Evolutionary conservation across 768 basidiomycete species (phyloP), one percentile per base, ranked within the genome.

Genomic region (Cubamyces sp.): DNA sequence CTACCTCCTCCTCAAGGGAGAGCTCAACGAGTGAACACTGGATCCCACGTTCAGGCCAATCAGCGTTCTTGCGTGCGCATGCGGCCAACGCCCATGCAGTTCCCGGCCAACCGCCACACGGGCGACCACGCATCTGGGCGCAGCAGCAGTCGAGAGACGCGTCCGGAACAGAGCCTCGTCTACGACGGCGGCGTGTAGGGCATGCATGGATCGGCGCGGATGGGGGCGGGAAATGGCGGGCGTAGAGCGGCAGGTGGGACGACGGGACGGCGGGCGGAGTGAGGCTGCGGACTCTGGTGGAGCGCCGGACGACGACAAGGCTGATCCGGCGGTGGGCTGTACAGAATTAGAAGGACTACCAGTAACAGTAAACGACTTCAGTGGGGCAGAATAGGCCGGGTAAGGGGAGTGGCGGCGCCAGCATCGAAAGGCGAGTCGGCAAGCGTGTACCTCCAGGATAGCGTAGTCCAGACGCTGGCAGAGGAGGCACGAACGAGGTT

Each of bases 1-100:
- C 39, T 40, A 53, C 52, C 52, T 53, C 52, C 52, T 40, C 37
- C 37, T 53, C 19, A 21, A 53, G 52, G 52, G 52, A 41, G 52
- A 53, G 52, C 39, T n/a, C 52, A 26, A 40, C 37, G 34, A 16
- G 23, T 5, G 9, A 30, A 50, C 23, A 26, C 23, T 18, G 12
- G 48, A 5, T 21, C 26, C 26, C 51, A 37, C 51, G 19, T n/a
- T 37, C 19, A 19, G 52, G 49, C 49, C 25, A 28, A 5, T 28
- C 28, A 34, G 18, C 28, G 49, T 30, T 18, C 49, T 11, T n/a
- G 28, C 49, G 28, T n/a, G n/a, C n/a, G n/a, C n/a, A n/a, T 34
- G 49, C 49, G 49, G n/a, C 49, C 49, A 34, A 50, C 5, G 23
- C 49, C 49, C 49, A 28, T n/a, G 28, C 7, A 50, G 49, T 25